Conservation (phyloP, 805 yeast genomes). For the Yamadazyma kitorensis region DNA sequence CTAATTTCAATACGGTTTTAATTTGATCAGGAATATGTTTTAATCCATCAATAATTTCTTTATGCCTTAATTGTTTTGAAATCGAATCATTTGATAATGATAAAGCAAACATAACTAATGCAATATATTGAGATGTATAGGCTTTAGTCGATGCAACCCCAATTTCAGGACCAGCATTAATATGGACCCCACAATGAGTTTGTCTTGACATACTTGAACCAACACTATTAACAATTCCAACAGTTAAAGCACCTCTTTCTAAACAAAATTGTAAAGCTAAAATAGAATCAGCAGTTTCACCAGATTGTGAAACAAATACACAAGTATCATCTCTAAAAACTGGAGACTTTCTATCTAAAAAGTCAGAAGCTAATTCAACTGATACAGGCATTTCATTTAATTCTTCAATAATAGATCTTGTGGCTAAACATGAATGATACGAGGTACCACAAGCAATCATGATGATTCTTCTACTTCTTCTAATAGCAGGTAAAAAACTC, state of each 20-base stretch:
- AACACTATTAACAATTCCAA: constrained; percentile 96
- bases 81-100: constrained; percentile 91
- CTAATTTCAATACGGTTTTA: constrained; percentile 68
- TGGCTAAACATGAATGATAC: constrained; percentile 96
- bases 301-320: constrained; percentile 96
- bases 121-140: constrained; percentile 96
- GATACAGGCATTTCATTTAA: constrained; percentile 91
- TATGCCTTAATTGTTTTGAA: constrained; percentile 71
- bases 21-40: constrained; percentile 84
- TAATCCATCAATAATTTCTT: constrained; percentile 83
- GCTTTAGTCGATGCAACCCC: constrained; percentile 99
- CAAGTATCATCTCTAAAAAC: constrained; percentile 98
- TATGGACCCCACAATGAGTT: constrained; percentile 99
- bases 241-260: constrained; percentile 95
- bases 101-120: constrained; percentile 93
- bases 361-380: constrained; percentile 92
- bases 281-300: constrained; percentile 98
- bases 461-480: constrained; percentile 91
- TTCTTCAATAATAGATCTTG: constrained; percentile 94
- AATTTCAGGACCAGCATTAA: constrained; percentile 98
- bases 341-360: constrained; percentile 92
- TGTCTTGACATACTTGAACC: constrained; percentile 96
- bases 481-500: constrained; percentile 77
- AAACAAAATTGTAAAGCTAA: constrained; percentile 91
- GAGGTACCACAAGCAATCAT: constrained; percentile 99